phyloP scores from a whole-genome alignment of 2,329 filamentous ascomycete genomes.

The Colletotrichum abscissum region DNA sequence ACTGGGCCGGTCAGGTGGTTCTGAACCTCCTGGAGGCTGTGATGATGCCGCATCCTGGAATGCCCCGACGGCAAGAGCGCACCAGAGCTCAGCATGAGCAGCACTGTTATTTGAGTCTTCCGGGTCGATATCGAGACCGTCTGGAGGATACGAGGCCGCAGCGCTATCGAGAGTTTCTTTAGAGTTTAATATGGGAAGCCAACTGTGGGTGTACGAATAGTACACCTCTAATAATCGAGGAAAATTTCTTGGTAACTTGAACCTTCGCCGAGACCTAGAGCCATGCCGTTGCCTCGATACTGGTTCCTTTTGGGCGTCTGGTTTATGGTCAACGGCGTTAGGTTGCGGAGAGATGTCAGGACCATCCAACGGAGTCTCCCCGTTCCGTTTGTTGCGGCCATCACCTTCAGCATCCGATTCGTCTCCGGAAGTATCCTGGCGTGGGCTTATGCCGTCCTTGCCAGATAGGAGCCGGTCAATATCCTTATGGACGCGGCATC shows the following conservation, averaged over 20 bases:
- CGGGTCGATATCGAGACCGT: conserved; percentile 44
- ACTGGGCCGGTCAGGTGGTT: conserved; percentile 42
- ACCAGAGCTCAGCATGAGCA: conserved; percentile 70
- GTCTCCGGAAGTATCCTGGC: conserved; percentile 47
- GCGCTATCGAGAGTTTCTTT: conserved; percentile 69
- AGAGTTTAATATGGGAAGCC: conserved; percentile 77
- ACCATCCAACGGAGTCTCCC: conserved; percentile 9
- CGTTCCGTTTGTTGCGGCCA: conserved; percentile 20
- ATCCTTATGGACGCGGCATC: conserved; percentile 69
- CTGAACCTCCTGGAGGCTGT: conserved; percentile 26
- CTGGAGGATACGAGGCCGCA: conserved; percentile 54
- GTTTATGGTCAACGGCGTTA: conserved; percentile 10
- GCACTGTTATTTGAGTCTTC: conserved; percentile 44
- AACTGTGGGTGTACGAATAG: conserved; percentile 80
- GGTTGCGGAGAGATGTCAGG: conserved; percentile 6
- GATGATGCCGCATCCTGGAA: conserved; percentile 57
- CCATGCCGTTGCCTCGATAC: conserved; percentile 15
- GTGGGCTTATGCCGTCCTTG: conserved; percentile 44
- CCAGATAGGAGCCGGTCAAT: conserved; percentile 72
- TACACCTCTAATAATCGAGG: conserved; percentile 77
- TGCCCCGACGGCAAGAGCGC: conserved; percentile 67
- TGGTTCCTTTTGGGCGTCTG: neutral
- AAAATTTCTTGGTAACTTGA: conserved; percentile 62
- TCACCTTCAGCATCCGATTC: conserved; percentile 45
- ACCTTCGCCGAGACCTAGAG: conserved; percentile 12